phyloP scores from a whole-genome alignment of 331 rosid species.

The Rosa hybrid region DNA sequence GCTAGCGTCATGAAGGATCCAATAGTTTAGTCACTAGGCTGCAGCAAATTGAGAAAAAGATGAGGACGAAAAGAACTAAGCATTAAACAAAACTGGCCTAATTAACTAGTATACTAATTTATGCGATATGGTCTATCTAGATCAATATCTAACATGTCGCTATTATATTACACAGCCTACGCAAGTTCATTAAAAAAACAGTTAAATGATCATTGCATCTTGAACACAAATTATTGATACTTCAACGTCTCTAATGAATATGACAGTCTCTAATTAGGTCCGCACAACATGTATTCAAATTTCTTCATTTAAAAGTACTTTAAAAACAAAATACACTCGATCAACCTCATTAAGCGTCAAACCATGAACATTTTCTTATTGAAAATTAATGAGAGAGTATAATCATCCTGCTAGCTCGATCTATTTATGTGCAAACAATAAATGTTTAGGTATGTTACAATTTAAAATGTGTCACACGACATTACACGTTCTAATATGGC shows the following conservation, averaged over 20 bases:
- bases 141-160: constrained; percentile 7
- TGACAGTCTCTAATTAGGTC: not conserved
- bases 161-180: not conserved
- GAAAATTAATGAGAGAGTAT: not conserved
- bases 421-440: not conserved
- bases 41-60: not conserved
- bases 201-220: not conserved
- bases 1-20: not conserved
- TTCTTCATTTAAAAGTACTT: no score
- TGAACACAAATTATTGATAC: not conserved
- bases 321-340: not conserved
- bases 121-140: not conserved
- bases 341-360: not conserved
- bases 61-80: not conserved
- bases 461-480: not conserved
- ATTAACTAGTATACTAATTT: not conserved
- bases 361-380: not conserved
- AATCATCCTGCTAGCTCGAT: not conserved
- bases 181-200: no score
- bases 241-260: not conserved
- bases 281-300: no score
- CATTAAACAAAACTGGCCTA: not conserved
- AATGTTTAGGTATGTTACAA: not conserved
- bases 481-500: not conserved
- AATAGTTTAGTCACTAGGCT: not conserved